These are phyloP conservation scores for Allomyces macrogynus DNA, from an alignment of 192 early-diverging fungal genomes.

Conservation along the genomic window DNA sequence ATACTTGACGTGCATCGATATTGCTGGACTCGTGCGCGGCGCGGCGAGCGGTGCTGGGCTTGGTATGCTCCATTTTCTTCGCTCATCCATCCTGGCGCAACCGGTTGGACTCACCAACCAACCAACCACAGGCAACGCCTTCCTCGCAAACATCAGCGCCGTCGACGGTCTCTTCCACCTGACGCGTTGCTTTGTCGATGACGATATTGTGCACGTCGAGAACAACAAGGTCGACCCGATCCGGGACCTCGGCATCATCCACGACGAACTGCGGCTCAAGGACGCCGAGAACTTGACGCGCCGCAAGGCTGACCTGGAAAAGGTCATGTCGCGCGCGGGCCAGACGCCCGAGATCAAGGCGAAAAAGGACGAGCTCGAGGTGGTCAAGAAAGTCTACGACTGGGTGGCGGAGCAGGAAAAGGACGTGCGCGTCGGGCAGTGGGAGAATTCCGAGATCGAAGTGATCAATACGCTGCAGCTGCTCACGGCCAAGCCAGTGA, in stretches of 20 bases:
- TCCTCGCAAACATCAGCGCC: conserved; percentile 76
- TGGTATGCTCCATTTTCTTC: too few species aligned
- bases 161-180: conserved; percentile 74
- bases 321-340: conserved; percentile 7
- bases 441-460: conserved; percentile 44
- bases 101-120: not conserved
- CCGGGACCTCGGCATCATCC: conserved; percentile 86
- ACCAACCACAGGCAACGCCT: conserved; percentile 45
- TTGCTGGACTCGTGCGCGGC: conserved; percentile 94
- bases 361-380: conserved; percentile 12
- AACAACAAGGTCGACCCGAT: conserved; percentile 64
- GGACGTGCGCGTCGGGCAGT: conserved; percentile 42
- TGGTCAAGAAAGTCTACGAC: conserved; percentile 6
- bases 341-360: conserved; percentile 7
- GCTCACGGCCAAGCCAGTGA: conserved; percentile 59
- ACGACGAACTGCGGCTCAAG: conserved; percentile 78
- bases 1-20: conserved; percentile 83
- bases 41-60: conserved; percentile 54
- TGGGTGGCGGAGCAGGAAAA: conserved; percentile 16
- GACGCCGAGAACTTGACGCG: conserved; percentile 34
- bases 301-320: conserved; percentile 29
- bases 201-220: conserved; percentile 84
- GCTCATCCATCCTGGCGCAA: too few species aligned
- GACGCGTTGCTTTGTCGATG: conserved; percentile 66
- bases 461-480: conserved; percentile 49